phyloP scores from a whole-genome alignment of 345 rosid species.

The Microcos paniculata region DNA sequence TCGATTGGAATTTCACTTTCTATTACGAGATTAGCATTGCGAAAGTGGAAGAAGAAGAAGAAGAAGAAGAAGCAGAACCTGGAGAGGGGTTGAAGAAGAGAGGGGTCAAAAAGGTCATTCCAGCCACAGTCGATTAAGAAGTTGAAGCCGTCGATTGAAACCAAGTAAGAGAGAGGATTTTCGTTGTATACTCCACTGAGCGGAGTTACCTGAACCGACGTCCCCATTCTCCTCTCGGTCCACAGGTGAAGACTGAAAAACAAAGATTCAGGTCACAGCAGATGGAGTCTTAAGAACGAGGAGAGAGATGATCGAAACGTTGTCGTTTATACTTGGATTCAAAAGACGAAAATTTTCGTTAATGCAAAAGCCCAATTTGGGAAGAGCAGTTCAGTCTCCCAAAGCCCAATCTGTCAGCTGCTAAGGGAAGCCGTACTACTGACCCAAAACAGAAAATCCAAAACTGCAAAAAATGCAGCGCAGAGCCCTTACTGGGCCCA shows the following conservation, averaged over 20 bases:
- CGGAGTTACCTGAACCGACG: slow-evolving; percentile 86
- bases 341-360: too few species aligned
- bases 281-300: neutral
- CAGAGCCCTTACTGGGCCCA: too few species aligned
- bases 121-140: slow-evolving; percentile 95
- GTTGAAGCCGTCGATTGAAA: slow-evolving; percentile 85
- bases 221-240: slow-evolving; percentile 54
- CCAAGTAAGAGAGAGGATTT: slow-evolving; percentile 85
- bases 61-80: slow-evolving; percentile 33
- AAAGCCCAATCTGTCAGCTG: too few species aligned
- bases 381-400: too few species aligned
- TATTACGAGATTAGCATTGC: neutral
- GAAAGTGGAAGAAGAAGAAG: neutral
- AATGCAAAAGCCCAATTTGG: too few species aligned
- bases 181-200: slow-evolving; percentile 90
- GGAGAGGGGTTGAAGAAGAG: slow-evolving; percentile 89
- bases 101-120: slow-evolving; percentile 90
- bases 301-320: neutral
- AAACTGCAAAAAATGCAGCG: too few species aligned
- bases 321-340: neutral
- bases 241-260: neutral
- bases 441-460: too few species aligned
- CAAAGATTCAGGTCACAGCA: neutral
- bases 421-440: too few species aligned
- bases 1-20: neutral